phyloP scores from a whole-genome alignment of 345 rosid genomes.

The Orychophragmus violaceus region DNA sequence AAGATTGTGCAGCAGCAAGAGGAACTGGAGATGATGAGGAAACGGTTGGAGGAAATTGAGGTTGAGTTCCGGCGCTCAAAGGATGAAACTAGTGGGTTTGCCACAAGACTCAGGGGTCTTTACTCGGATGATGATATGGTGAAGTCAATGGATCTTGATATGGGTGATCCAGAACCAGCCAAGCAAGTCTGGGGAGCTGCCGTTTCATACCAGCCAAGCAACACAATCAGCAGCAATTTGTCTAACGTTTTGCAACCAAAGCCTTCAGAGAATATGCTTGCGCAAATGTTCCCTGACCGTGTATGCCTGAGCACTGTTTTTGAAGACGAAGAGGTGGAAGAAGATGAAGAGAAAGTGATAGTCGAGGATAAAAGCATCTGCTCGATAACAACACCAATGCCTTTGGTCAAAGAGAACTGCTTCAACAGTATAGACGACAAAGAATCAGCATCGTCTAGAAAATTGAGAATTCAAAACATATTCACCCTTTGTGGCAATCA shows the following conservation, averaged over 20 bases:
- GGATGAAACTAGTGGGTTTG: constrained; percentile 58
- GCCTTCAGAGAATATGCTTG: constrained; percentile 36
- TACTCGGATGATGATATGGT: constrained; percentile 89
- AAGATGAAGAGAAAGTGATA: constrained; percentile 71
- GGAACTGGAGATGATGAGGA: constrained; percentile 79
- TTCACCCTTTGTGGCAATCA: constrained; percentile 94
- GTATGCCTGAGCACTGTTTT: constrained; percentile 75
- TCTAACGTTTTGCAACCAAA: constrained; percentile 27
- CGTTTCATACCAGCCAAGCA: constrained; percentile 20
- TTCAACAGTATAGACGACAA: constrained; percentile 13
- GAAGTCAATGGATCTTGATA: constrained; percentile 96
- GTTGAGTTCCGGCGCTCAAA: constrained; percentile 40
- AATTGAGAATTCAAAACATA: constrained; percentile 67
- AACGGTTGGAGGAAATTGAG: constrained; percentile 73
- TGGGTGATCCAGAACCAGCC: constrained; percentile 61
- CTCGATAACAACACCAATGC: constrained; percentile 20
- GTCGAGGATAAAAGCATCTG: constrained; percentile 70
- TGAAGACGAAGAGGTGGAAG: constrained; percentile 85
- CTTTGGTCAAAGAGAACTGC: constrained; percentile 19
- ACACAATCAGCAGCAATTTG: constrained; percentile 26
- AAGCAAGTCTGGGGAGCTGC: constrained; percentile 38
- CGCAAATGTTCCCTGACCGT: constrained; percentile 45
- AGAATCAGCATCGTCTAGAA: constrained; percentile 57
- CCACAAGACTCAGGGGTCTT: constrained; percentile 52
- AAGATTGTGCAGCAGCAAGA: constrained; percentile 79